Evolutionary conservation across 2,329 filamentous ascomycete species (phyloP).

Genomic region (Aspergillus unguis): DNA sequence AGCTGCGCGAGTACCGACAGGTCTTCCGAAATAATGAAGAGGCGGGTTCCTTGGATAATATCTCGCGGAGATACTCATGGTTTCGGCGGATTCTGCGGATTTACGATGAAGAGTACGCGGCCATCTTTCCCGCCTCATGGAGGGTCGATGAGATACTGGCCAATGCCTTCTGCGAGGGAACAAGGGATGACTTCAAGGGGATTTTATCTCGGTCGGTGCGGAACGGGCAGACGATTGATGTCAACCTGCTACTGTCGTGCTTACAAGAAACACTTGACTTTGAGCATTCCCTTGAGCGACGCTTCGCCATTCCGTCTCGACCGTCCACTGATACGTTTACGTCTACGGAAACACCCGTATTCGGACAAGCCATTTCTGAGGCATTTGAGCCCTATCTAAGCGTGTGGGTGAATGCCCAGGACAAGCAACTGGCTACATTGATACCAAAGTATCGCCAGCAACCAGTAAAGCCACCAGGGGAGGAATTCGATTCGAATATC

Average conservation of each 20-base stretch:
- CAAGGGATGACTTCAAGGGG: slow-evolving; percentile 88
- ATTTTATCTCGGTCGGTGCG: slow-evolving; percentile 88
- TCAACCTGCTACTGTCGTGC: slow-evolving; percentile 82
- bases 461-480: slow-evolving; percentile 73
- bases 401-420: slow-evolving; percentile 95
- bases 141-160: slow-evolving; percentile 85
- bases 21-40: slow-evolving; percentile 96
- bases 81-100: slow-evolving; percentile 93
- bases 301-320: slow-evolving; percentile 67
- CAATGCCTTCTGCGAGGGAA: slow-evolving; percentile 92
- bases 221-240: slow-evolving; percentile 75
- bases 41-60: slow-evolving; percentile 93
- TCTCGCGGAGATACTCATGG: slow-evolving; percentile 91
- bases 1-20: slow-evolving; percentile 89
- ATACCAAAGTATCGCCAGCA: slow-evolving; percentile 86
- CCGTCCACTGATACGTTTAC: slow-evolving; percentile 87
- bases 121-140: slow-evolving; percentile 85
- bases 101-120: slow-evolving; percentile 88
- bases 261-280: slow-evolving; percentile 96
- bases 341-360: slow-evolving; percentile 72
- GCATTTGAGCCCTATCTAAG: slow-evolving; percentile 97
- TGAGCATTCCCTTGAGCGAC: slow-evolving; percentile 82
- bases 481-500: slow-evolving; percentile 86
- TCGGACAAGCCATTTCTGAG: slow-evolving; percentile 88
- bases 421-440: slow-evolving; percentile 76